Base-by-base conservation (phyloP, 2,329 filamentous ascomycete species). In the Aspergillus pseudoglaucus region DNA sequence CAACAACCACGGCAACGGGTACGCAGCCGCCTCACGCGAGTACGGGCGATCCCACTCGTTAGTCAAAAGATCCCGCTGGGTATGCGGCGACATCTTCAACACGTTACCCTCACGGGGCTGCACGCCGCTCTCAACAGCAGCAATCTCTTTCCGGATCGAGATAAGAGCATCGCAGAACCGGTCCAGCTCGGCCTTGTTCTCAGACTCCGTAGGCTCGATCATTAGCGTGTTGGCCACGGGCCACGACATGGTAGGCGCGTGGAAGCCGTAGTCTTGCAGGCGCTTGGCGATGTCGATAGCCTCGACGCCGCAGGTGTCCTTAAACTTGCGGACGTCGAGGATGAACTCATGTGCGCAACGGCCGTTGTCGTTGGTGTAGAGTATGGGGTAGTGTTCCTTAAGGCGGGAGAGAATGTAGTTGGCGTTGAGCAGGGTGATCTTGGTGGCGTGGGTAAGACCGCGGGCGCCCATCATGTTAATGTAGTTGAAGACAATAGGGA, bases 341-440 rank as follows among this genome's bases (percentile, higher is more conserved):
- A 97, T 97, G 73, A 97, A 97, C 71, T 97, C 91, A 76, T 97
- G 91, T 0, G 91, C 91, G 67, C 91, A 97, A 47, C 90, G 87
- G 18, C 85, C 87, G 53, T 90, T 80, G 47, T 80, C 78, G 68
- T 97, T 97, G 57, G 89, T 95, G 75, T 96, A 96, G n/a, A 96
- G 77, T 57, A 97, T 91, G 1, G 82, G 78, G 72, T 93, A 97
- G 75, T 96, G 83, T 5, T 84, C 83, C 69, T 86, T 85, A 45
- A 97, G 84, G 47, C 87, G 86, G 44, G 87, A 84, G 62, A 95
- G 85, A 64, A 97, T 87, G 76, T 97, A 97, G 79, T 97, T 97
- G 55, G 91, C 91, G 69, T 95, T 96, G 44, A 97, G 81, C n/a
- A 97, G 76, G 2, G 89, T 93, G 59, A 94, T 84, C 73, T 93